Base-by-base conservation (phyloP, 768 basidiomycete species). In the Neoboletus magnificus region DNA sequence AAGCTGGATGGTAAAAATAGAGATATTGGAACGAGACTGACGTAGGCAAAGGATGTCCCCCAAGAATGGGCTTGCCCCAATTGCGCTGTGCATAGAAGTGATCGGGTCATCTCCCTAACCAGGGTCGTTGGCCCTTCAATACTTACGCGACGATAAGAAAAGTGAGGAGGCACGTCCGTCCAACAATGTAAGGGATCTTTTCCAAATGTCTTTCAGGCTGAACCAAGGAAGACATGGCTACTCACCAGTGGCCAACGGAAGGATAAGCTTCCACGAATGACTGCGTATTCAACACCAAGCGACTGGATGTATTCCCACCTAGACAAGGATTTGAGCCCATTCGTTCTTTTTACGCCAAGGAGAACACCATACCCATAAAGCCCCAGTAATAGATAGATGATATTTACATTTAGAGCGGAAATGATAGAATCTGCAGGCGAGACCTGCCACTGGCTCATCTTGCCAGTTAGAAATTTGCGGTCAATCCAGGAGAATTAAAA, bases 301-400 rank as follows among this genome's bases (percentile, higher is more conserved):
- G 68, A 58, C n/a, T 46, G 50, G 1, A 62, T 0, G 25, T 66
- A 69, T 37, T 66, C 59, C 67, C 67, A 69, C 9, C 67, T 69
- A 41, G 25, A 48, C 1, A 29, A 15, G 2, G 12, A 8, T 20
- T 32, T 54, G 5, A 54, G 52, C 35, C 5, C 2, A 22, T 5
- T 36, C 3, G 13, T 42, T 12, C 40, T 4, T 22, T 37, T 18
- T 18, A 23, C 30, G 23, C 18, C 23, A 16, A 40, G 23, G 16
- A 22, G 8, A 41, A 11, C 3, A 27, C 27, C n/a, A 22, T 52
- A 69, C 67, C 61, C 68, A 36, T 56, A 69, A 10, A 63, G 1
- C 1, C 67, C 67, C 7, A 65, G 46, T 1, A 57, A 11, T 2
- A 70, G 18, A 25, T 47, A 61, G 23, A n/a, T 7, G 18, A 56